Conservation (phyloP, 352 stramenopile genomes). For the Aphanomyces euteiches region DNA sequence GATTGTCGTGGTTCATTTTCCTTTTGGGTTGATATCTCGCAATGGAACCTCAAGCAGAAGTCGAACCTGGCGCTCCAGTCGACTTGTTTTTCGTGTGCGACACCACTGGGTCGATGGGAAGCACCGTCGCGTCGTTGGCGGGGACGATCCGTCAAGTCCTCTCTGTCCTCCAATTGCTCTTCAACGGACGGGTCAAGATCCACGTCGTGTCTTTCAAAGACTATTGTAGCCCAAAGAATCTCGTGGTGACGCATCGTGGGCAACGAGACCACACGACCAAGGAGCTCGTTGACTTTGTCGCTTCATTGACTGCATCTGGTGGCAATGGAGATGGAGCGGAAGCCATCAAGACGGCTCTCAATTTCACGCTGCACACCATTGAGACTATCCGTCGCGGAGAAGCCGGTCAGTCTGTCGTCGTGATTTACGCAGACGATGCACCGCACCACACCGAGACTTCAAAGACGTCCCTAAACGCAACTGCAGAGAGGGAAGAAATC, state of each 20-base stretch:
- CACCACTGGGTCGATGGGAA: constrained; percentile 26
- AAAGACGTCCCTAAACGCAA: background rate
- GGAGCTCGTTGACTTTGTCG: background rate
- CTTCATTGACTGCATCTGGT: background rate
- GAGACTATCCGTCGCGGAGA: background rate
- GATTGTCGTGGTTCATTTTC: no score
- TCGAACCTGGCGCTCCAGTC: background rate
- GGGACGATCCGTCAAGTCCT: constrained; percentile 11
- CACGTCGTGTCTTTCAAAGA: constrained; percentile 28
- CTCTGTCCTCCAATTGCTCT: background rate
- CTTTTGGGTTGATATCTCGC: no score
- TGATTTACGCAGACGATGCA: constrained; percentile 22
- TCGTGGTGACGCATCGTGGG: background rate
- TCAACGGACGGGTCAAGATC: constrained; percentile 5
- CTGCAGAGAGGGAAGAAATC: background rate
- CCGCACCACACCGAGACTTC: constrained; percentile 7
- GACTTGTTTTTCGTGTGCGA: constrained; percentile 27
- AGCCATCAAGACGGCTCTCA: constrained; percentile 24
- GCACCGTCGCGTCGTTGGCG: background rate
- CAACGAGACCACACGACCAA: constrained; percentile 6
- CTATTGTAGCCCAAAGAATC: constrained; percentile 14
- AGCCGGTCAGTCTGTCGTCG: background rate
- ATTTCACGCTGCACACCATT: constrained; percentile 8
- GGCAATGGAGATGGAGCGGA: constrained; percentile 15
- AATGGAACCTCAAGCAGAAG: background rate